Percentiles rank a stretch among this genome's conserved stretches.
Evolutionary conservation across 2,329 filamentous ascomycete genomes (phyloP).

Genomic region (Elsinoe batatas): DNA sequence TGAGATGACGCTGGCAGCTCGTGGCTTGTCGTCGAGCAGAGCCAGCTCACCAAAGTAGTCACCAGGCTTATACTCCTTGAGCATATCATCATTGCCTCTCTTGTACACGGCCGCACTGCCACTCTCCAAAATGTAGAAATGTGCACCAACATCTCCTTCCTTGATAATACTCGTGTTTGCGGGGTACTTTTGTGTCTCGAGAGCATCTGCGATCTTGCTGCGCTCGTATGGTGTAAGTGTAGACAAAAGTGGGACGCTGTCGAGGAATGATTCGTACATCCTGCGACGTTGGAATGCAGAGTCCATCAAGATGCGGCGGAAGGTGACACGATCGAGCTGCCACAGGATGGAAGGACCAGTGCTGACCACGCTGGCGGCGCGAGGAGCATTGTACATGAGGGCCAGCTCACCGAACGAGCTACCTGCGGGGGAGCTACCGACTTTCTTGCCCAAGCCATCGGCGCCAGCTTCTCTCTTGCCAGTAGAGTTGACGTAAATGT

Average conservation of each 20-base stretch:
- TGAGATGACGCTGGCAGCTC: slow-evolving; percentile 79
- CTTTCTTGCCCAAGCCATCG: slow-evolving; percentile 73
- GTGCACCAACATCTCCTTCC: slow-evolving; percentile 83
- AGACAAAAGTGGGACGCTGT: slow-evolving; percentile 79
- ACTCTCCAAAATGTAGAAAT: slow-evolving; percentile 82
- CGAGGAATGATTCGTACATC: slow-evolving; percentile 95
- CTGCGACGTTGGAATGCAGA: slow-evolving; percentile 90
- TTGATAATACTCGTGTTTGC: slow-evolving; percentile 74
- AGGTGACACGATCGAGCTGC: slow-evolving; percentile 91
- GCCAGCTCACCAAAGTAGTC: slow-evolving; percentile 97
- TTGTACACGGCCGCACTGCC: slow-evolving; percentile 85
- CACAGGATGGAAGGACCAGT: slow-evolving; percentile 76
- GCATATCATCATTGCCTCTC: slow-evolving; percentile 54
- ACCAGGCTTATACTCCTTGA: slow-evolving; percentile 78
- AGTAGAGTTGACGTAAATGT: slow-evolving; percentile 75
- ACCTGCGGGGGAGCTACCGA: slow-evolving; percentile 72
- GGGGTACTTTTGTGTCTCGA: slow-evolving; percentile 81
- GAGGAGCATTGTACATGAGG: slow-evolving; percentile 96
- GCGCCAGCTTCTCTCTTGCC: slow-evolving; percentile 70
- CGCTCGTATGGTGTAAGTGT: slow-evolving; percentile 85
- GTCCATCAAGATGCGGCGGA: slow-evolving; percentile 97
- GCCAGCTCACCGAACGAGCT: slow-evolving; percentile 95
- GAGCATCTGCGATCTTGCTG: slow-evolving; percentile 91
- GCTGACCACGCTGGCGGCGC: slow-evolving; percentile 86
- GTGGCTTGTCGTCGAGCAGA: slow-evolving; percentile 82